Conservation (phyloP, 2,329 filamentous ascomycete genomes). For the Claviceps maximensis region DNA sequence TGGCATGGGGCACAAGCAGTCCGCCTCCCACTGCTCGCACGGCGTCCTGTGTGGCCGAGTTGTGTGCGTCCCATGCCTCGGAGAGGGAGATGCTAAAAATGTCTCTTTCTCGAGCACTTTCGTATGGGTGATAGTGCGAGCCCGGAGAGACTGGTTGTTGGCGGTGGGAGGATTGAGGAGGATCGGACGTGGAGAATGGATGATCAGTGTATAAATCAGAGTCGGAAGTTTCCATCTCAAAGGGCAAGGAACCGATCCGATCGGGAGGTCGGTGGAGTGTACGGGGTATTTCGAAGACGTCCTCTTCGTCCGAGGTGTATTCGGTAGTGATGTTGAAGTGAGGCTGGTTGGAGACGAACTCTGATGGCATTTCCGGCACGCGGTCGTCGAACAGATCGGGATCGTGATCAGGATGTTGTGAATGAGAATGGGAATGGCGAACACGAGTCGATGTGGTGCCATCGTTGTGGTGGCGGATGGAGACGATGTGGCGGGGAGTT, state of each 20-base stretch:
- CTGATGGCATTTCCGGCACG: constrained; percentile 42
- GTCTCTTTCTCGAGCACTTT: neutral
- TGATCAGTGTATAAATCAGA: constrained; percentile 16
- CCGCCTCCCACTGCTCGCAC: constrained; percentile 43
- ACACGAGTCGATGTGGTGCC: constrained; percentile 24
- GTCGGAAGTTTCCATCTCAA: constrained; percentile 34
- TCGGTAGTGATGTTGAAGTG: constrained; percentile 45
- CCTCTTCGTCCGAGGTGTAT: constrained; percentile 46
- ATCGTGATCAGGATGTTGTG: constrained; percentile 26
- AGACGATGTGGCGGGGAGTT: constrained; percentile 27
- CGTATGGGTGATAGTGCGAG: neutral
- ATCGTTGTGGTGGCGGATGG: constrained; percentile 39
- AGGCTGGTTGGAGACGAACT: constrained; percentile 35
- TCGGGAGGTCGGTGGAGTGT: constrained; percentile 31
- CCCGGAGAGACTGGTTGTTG: constrained; percentile 13
- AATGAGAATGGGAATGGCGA: constrained; percentile 3
- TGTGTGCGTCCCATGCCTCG: constrained; percentile 32
- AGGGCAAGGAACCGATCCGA: constrained; percentile 40
- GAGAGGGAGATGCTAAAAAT: constrained; percentile 13
- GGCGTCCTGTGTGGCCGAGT: constrained; percentile 42
- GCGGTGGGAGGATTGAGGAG: constrained; percentile 13
- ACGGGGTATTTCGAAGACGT: constrained; percentile 16
- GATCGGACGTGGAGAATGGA: constrained; percentile 15
- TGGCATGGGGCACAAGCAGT: constrained; percentile 59
- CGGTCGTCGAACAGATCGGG: constrained; percentile 32